phyloP scores from a whole-genome alignment of 1,284 basidiomycete genomes.

The Fomes fomentarius region DNA sequence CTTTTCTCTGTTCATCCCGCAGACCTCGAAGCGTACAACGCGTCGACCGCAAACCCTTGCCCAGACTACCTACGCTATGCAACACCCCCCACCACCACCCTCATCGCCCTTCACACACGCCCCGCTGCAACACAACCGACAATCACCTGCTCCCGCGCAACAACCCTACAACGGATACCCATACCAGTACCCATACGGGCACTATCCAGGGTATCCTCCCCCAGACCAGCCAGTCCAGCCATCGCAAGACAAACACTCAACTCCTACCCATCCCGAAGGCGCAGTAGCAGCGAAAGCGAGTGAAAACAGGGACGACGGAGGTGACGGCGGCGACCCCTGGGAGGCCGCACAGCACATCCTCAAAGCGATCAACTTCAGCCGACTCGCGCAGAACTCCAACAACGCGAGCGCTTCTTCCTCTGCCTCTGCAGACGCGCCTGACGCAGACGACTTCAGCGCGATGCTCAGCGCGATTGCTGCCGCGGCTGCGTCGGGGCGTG shows the following conservation, averaged over 20 bases:
- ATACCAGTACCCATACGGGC: constrained; percentile 26
- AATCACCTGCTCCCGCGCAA: constrained; percentile 13
- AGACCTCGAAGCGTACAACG: constrained; percentile 70
- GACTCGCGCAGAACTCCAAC: constrained; percentile 39
- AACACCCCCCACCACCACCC: constrained; percentile 33
- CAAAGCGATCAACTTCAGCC: constrained; percentile 72
- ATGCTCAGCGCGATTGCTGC: constrained; percentile 12
- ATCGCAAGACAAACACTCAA: constrained; percentile 10
- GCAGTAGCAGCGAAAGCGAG: constrained; percentile 12
- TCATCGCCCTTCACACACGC: constrained; percentile 64
- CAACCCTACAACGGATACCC: constrained; percentile 28
- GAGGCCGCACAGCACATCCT: constrained; percentile 77
- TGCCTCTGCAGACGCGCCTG: constrained; percentile 5
- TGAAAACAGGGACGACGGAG: constrained; percentile 38
- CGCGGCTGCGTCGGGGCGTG: neutral
- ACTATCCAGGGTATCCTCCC: constrained; percentile 29
- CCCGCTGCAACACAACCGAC: constrained; percentile 44
- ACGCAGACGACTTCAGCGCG: constrained; percentile 17
- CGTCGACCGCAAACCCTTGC: constrained; percentile 66
- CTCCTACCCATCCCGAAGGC: constrained; percentile 2
- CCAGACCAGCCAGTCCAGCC: constrained; percentile 6
- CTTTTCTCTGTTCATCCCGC: constrained; percentile 1
- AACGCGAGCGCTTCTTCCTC: constrained; percentile 2
- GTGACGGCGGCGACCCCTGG: constrained; percentile 60
- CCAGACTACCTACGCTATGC: constrained; percentile 40